Evolutionary conservation across 306 rosid genomes (phyloP).

Genomic region (Phaseolus lunatus): DNA sequence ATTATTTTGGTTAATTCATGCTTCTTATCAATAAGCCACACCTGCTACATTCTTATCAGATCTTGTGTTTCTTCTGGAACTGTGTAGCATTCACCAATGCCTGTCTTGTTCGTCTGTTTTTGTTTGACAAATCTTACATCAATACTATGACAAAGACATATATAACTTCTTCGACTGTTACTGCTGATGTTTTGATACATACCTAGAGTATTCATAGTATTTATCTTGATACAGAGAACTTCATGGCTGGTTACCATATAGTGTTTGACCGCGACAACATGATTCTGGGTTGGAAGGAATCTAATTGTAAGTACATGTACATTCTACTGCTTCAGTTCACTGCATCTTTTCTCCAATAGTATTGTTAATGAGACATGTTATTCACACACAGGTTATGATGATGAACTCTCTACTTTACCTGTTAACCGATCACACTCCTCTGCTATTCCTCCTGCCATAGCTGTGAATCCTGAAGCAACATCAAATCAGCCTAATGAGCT

Average conservation of each 20-base stretch:
- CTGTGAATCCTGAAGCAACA: constrained; percentile 60
- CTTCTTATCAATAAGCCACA: not conserved
- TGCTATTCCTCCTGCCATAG: constrained; percentile 50
- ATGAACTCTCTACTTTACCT: constrained; percentile 47
- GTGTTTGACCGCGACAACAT: constrained; percentile 79
- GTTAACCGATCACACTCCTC: constrained; percentile 51
- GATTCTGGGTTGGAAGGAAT: constrained; percentile 75
- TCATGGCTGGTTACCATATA: constrained; percentile 90
- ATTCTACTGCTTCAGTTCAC: constrained; percentile 2
- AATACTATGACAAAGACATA: constrained; percentile 13
- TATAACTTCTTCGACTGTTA: constrained; percentile 20
- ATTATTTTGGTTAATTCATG: constrained; percentile 6
- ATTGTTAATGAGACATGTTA: constrained; percentile 33
- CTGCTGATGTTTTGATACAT: constrained; percentile 22
- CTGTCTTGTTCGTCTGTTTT: not conserved
- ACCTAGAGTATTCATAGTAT: constrained; percentile 11
- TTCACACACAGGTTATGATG: constrained; percentile 66
- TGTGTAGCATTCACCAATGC: not conserved
- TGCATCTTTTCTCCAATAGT: not conserved
- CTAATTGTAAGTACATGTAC: constrained; percentile 68
- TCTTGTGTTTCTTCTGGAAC: not conserved
- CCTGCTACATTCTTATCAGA: constrained; percentile 1
- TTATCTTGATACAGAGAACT: constrained; percentile 75
- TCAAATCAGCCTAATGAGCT: constrained; percentile 41
- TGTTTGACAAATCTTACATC: constrained; percentile 13